phyloP scores from a whole-genome alignment of 306 rosid species.

The Ziziphus jujuba region DNA sequence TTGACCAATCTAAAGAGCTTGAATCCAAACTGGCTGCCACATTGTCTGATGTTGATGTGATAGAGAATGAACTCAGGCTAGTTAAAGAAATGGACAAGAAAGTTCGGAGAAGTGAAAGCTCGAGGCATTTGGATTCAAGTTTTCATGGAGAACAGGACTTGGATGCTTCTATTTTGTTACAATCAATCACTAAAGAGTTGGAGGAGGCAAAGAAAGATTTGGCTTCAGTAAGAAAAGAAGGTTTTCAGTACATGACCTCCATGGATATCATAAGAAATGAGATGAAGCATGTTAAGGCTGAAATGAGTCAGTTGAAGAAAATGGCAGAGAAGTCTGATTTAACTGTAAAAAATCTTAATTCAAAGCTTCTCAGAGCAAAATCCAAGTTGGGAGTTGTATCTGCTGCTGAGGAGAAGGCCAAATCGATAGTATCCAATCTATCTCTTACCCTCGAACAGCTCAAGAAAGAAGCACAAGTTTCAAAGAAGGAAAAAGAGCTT shows the following conservation, averaged over 20 bases:
- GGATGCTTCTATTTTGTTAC: slow-evolving; percentile 33
- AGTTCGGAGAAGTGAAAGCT: slow-evolving; percentile 37
- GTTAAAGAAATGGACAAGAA: slow-evolving; percentile 49
- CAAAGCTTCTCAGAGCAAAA: slow-evolving; percentile 76
- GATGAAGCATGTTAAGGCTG: slow-evolving; percentile 50
- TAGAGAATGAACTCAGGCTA: slow-evolving; percentile 53
- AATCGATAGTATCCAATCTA: slow-evolving; percentile 50
- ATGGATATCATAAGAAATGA: slow-evolving; percentile 90
- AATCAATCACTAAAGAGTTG: slow-evolving; percentile 48
- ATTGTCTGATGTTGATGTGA: slow-evolving; percentile 58
- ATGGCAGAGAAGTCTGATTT: slow-evolving; percentile 44
- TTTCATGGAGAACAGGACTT: slow-evolving; percentile 38
- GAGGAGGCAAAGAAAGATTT: slow-evolving; percentile 64
- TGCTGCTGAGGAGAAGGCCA: slow-evolving; percentile 66
- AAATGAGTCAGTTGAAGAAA: slow-evolving; percentile 47
- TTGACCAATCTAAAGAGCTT: slow-evolving; percentile 57
- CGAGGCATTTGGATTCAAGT: slow-evolving; percentile 27
- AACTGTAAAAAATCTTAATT: slow-evolving; percentile 50
- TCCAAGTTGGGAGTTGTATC: slow-evolving; percentile 67
- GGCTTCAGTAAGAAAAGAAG: slow-evolving; percentile 58
- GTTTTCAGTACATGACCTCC: slow-evolving; percentile 78
- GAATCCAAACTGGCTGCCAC: slow-evolving; percentile 61
- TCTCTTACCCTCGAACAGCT: slow-evolving; percentile 56
- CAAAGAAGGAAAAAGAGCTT: slow-evolving; percentile 53
- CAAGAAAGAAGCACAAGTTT: slow-evolving; percentile 50